Percentiles rank a stretch among this genome's conserved stretches.
phyloP scores from a whole-genome alignment of 768 basidiomycete species.

The Paxillus rubicundulus region DNA sequence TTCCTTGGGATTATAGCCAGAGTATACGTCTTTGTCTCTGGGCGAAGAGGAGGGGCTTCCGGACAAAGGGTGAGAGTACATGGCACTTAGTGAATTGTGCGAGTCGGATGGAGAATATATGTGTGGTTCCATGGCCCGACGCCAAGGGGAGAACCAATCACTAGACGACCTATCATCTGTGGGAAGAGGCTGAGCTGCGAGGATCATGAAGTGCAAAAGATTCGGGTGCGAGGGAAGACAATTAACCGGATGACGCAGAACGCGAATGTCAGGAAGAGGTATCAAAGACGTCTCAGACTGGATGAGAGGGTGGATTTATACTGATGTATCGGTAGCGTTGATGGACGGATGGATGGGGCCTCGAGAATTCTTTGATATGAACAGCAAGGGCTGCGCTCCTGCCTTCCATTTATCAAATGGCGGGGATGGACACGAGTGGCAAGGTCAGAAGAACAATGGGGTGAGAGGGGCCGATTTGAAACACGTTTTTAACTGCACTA shows the following conservation, averaged over 20 bases:
- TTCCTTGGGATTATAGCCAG: slow-evolving; percentile 25
- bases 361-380: slow-evolving; percentile 25
- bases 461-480: slow-evolving; percentile 24
- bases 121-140: slow-evolving; percentile 22
- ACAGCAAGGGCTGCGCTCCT: slow-evolving; percentile 26
- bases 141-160: slow-evolving; percentile 13
- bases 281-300: slow-evolving; percentile 26
- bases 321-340: slow-evolving; percentile 29
- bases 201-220: slow-evolving; percentile 29
- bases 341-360: slow-evolving; percentile 27
- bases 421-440: slow-evolving; percentile 27
- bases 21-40: slow-evolving; percentile 18
- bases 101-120: slow-evolving; percentile 32
- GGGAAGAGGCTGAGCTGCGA: slow-evolving; percentile 30
- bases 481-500: slow-evolving; percentile 31
- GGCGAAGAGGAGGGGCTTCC: slow-evolving; percentile 19
- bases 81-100: slow-evolving; percentile 18
- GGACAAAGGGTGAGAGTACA: slow-evolving; percentile 27
- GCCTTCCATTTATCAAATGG: slow-evolving; percentile 34
- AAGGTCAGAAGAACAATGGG: slow-evolving; percentile 22
- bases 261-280: slow-evolving; percentile 20
- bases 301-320: slow-evolving; percentile 31
- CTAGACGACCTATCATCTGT: slow-evolving; percentile 22
- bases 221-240: slow-evolving; percentile 18
- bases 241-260: slow-evolving; percentile 17